phyloP scores from a whole-genome alignment of 2,329 filamentous ascomycete genomes.

The Aureobasidium mangrovei region DNA sequence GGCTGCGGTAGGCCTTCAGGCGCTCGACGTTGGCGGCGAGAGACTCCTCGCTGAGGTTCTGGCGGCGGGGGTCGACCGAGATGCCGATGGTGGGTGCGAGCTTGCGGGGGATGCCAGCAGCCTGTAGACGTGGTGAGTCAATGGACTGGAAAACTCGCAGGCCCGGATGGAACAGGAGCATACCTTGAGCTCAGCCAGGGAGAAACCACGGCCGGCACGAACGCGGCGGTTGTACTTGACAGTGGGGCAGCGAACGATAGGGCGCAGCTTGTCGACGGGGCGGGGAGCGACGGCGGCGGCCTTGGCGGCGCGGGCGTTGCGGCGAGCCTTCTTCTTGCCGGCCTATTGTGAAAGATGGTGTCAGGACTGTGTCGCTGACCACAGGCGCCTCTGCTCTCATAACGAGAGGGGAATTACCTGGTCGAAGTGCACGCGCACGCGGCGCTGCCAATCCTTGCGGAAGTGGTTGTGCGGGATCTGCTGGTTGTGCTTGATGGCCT shows the following conservation, averaged over 20 bases:
- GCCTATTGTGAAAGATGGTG: slow-evolving; percentile 50
- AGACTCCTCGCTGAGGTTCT: slow-evolving; percentile 94
- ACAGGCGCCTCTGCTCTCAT: slow-evolving; percentile 47
- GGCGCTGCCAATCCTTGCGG: slow-evolving; percentile 99
- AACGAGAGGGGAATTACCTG: slow-evolving; percentile 66
- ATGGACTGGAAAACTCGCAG: neutral
- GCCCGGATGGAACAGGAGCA: neutral
- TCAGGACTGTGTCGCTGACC: slow-evolving; percentile 30
- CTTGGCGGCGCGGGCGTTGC: slow-evolving; percentile 87
- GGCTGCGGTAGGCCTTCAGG: slow-evolving; percentile 94
- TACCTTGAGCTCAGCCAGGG: slow-evolving; percentile 97
- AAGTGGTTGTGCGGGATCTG: slow-evolving; percentile 97
- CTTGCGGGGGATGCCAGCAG: slow-evolving; percentile 90
- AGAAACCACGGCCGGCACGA: slow-evolving; percentile 94
- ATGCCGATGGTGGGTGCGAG: slow-evolving; percentile 95
- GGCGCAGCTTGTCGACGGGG: slow-evolving; percentile 93
- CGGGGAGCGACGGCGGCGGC: slow-evolving; percentile 90
- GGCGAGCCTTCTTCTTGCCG: slow-evolving; percentile 89
- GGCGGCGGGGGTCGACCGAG: slow-evolving; percentile 88
- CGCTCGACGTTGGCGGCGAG: slow-evolving; percentile 92
- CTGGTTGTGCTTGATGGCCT: slow-evolving; percentile 99
- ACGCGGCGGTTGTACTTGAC: slow-evolving; percentile 98
- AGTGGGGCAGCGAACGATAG: slow-evolving; percentile 93
- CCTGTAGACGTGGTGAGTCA: slow-evolving; percentile 44
- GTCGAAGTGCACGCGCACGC: slow-evolving; percentile 98